Evolutionary conservation across 2,329 filamentous ascomycete species (phyloP).

Genomic region (Tolypocladium cylindrosporum): DNA sequence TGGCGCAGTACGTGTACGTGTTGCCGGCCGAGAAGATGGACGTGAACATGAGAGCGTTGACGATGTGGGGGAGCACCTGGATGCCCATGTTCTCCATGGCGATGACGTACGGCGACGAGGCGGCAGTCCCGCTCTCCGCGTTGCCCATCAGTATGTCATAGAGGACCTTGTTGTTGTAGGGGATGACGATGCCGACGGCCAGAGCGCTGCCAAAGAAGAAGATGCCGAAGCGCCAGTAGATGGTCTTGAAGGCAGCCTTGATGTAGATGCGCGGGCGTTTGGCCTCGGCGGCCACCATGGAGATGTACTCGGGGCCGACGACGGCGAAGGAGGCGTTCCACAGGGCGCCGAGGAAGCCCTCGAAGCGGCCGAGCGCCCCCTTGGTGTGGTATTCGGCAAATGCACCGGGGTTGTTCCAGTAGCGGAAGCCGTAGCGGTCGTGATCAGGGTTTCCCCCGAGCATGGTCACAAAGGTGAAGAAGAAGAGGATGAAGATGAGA

Average conservation of each 20-base stretch:
- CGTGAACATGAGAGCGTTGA: slow-evolving; percentile 41
- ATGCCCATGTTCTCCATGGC: slow-evolving; percentile 48
- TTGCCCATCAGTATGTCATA: slow-evolving; percentile 34
- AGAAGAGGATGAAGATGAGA: slow-evolving; percentile 56
- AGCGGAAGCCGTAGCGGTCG: slow-evolving; percentile 61
- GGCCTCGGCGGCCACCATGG: slow-evolving; percentile 60
- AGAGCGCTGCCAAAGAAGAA: slow-evolving; percentile 65
- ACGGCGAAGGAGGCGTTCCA: slow-evolving; percentile 56
- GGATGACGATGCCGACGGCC: slow-evolving; percentile 54
- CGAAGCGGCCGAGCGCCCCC: slow-evolving; percentile 54
- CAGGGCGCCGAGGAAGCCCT: slow-evolving; percentile 59
- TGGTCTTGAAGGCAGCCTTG: slow-evolving; percentile 60
- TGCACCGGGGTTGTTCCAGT: slow-evolving; percentile 41
- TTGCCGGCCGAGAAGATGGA: slow-evolving; percentile 38
- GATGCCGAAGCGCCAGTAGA: slow-evolving; percentile 60
- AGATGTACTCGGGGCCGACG: slow-evolving; percentile 58
- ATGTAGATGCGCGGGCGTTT: slow-evolving; percentile 53
- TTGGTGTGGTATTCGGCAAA: slow-evolving; percentile 45
- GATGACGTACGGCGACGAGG: slow-evolving; percentile 53
- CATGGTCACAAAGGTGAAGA: slow-evolving; percentile 74
- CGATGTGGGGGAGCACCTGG: slow-evolving; percentile 42
- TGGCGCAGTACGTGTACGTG: slow-evolving; percentile 41
- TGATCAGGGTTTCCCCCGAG: slow-evolving; percentile 63
- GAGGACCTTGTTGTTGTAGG: slow-evolving; percentile 52
- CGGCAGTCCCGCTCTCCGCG: slow-evolving; percentile 31